A percentile compares a stretch with the other conserved stretches of the same genome.
phyloP scores from a whole-genome alignment of 2,329 filamentous ascomycete species.

The Sporothrix protearum region DNA sequence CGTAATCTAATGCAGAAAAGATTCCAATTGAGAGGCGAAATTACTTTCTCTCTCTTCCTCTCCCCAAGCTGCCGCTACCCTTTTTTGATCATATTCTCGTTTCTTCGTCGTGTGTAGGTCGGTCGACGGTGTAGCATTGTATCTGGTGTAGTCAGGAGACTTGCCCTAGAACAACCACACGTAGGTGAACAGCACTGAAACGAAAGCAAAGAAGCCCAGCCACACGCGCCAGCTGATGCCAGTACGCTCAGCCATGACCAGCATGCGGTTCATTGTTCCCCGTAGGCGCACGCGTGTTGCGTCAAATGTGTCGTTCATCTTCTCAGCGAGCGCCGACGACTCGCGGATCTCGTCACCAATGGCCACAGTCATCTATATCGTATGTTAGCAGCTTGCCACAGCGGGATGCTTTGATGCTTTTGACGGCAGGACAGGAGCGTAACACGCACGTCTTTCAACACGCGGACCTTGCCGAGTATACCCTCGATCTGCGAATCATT shows the following conservation, averaged over 20 bases:
- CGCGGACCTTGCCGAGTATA: constrained; percentile 84
- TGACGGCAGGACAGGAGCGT: constrained; percentile 15
- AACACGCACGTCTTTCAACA: constrained; percentile 75
- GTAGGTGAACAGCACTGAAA: constrained; percentile 80
- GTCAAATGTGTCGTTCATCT: constrained; percentile 95
- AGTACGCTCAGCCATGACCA: constrained; percentile 88
- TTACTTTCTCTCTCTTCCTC: not conserved
- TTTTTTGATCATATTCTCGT: not conserved
- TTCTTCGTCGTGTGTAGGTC: not conserved
- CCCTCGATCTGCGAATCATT: constrained; percentile 87
- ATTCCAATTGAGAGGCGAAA: not conserved
- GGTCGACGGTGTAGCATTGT: not conserved
- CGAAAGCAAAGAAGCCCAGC: constrained; percentile 81
- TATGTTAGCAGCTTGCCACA: not conserved
- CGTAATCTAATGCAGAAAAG: constrained; percentile 13
- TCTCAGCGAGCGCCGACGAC: constrained; percentile 80
- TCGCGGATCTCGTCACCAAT: constrained; percentile 96
- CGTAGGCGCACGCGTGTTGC: constrained; percentile 73
- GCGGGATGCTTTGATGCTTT: not conserved
- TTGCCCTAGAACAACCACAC: constrained; percentile 78
- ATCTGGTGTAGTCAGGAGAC: constrained; percentile 29
- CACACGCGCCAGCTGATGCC: constrained; percentile 96
- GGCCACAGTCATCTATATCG: constrained; percentile 73
- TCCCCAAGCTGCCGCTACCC: not conserved
- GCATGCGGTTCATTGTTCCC: constrained; percentile 96